Percentiles rank a stretch among this genome's conserved stretches.
Evolutionary conservation across 768 basidiomycete genomes (phyloP).

Genomic region (Serpula lacrymans): DNA sequence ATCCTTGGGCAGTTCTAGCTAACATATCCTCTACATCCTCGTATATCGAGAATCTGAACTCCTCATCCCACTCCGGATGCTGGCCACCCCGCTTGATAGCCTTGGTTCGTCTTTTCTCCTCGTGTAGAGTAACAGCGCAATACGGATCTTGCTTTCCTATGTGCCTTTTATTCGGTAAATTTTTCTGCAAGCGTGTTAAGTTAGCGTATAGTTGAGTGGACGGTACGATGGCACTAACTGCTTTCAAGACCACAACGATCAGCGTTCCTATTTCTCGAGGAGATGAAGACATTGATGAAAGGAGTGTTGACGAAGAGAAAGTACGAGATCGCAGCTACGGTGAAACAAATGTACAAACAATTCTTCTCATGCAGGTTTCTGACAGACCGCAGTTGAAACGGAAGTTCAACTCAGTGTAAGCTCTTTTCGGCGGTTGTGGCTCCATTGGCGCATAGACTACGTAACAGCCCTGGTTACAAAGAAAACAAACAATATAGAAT

Average conservation of each 20-base stretch:
- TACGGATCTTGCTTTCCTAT: conserved; percentile 99
- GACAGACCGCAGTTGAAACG: too few species aligned
- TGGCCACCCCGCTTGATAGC: conserved; percentile 97
- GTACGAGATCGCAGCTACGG: too few species aligned
- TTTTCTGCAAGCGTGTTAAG: conserved; percentile 52
- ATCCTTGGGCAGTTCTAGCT: conserved; percentile 36
- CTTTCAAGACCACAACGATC: conserved; percentile 90
- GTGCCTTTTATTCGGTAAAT: conserved; percentile 86
- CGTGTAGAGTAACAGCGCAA: conserved; percentile 74
- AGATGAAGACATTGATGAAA: conserved; percentile 47
- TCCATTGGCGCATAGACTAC: too few species aligned
- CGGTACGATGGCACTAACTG: conserved; percentile 52
- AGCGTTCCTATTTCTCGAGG: conserved; percentile 87
- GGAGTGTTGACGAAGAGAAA: conserved; percentile 2
- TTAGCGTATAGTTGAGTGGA: conserved; percentile 2
- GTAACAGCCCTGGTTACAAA: too few species aligned
- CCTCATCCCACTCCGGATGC: conserved; percentile 99
- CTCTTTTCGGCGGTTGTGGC: too few species aligned
- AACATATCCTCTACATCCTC: conserved; percentile 68
- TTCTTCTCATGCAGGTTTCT: too few species aligned
- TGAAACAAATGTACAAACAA: too few species aligned
- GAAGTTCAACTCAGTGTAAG: too few species aligned
- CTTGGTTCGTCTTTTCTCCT: conserved; percentile 83
- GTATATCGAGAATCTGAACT: conserved; percentile 85
- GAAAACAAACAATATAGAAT: background rate